Base-by-base conservation (phyloP, 2,329 filamentous ascomycete species). In the Hawksworthiomyces lignivorus region DNA sequence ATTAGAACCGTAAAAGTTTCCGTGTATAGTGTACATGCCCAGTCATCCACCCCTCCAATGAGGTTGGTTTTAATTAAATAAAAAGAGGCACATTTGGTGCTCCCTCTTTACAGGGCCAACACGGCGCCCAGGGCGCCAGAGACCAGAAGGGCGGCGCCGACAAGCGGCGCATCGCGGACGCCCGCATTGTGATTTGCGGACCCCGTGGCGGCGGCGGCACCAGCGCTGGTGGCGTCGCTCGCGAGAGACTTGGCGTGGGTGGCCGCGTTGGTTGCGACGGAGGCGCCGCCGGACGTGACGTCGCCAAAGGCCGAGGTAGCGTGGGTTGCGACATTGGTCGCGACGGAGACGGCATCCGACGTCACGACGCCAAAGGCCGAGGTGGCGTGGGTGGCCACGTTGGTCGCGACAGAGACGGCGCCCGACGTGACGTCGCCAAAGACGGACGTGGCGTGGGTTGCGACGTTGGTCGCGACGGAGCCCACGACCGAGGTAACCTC, bases 251-350 rank as follows among this genome's bases (percentile, higher is more conserved):
- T 34, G 19, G 20, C 32, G 32, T 34, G 32, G 19, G 15, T 18
- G 19, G 32, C 32, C 9, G 15, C 32, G 32, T 34, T 34, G 4
- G 32, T 34, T 8, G 33, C 33, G 19, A 36, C 33, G 3, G 33
- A 36, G 19, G 12, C 21, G 5, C 19, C 33, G 21, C 19, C 33
- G 2, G 33, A 36, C n/a, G 33, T 36, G 21, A 19, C 33, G 18
- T 36, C 33, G 33, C 33, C 33, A n/a, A 36, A 36, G 21, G 10
- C 33, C 19, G 33, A 36, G 12, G 33, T 36, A 11, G 24, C 33
- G 19, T 36, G 19, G 33, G n/a, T 22, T 5, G 33, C 33, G n/a
- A 17, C 33, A 12, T 36, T 36, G 33, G 33, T 36, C 10, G 18
- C 33, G 18, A 24, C 33, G n/a, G 33, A 36, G 10, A 7, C 21